Evolutionary conservation across 2,329 filamentous ascomycete species (phyloP).

Genomic region (Dactylellina haptotyla): DNA sequence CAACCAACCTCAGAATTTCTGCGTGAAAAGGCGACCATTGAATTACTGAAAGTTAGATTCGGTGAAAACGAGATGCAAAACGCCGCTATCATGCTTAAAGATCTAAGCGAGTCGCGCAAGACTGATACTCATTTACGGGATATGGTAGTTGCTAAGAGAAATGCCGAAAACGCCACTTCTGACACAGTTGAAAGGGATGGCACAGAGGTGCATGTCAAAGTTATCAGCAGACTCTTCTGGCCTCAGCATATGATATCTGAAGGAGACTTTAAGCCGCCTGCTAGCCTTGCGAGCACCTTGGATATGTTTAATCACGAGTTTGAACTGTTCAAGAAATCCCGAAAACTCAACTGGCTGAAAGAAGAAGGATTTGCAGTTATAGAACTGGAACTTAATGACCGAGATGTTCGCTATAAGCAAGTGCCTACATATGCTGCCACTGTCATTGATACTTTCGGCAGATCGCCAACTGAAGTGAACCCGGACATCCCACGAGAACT

Average conservation of each 20-base stretch:
- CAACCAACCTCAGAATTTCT: slow-evolving; percentile 74
- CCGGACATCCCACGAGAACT: slow-evolving; percentile 67
- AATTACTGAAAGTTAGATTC: slow-evolving; percentile 87
- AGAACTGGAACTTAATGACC: slow-evolving; percentile 83
- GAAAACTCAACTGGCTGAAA: slow-evolving; percentile 89
- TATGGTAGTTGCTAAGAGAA: slow-evolving; percentile 55
- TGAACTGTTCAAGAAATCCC: slow-evolving; percentile 79
- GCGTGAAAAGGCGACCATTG: slow-evolving; percentile 82
- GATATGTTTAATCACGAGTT: slow-evolving; percentile 78
- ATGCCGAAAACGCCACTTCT: slow-evolving; percentile 58
- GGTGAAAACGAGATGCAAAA: slow-evolving; percentile 86
- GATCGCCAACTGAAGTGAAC: slow-evolving; percentile 61
- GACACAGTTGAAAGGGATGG: slow-evolving; percentile 58
- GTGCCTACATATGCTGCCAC: slow-evolving; percentile 86
- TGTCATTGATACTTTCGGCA: slow-evolving; percentile 84
- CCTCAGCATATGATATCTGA: slow-evolving; percentile 64
- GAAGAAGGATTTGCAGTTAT: slow-evolving; percentile 82
- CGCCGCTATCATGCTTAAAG: slow-evolving; percentile 96
- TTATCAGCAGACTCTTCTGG: slow-evolving; percentile 94
- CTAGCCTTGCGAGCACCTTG: slow-evolving; percentile 69
- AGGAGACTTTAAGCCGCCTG: slow-evolving; percentile 64
- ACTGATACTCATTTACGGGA: slow-evolving; percentile 74
- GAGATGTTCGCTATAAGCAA: slow-evolving; percentile 74
- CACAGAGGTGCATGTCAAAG: slow-evolving; percentile 77
- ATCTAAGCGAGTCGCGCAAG: slow-evolving; percentile 82